Conservation (phyloP, 169 alveolate genomes). For the Plasmodium billcollinsi region DNA sequence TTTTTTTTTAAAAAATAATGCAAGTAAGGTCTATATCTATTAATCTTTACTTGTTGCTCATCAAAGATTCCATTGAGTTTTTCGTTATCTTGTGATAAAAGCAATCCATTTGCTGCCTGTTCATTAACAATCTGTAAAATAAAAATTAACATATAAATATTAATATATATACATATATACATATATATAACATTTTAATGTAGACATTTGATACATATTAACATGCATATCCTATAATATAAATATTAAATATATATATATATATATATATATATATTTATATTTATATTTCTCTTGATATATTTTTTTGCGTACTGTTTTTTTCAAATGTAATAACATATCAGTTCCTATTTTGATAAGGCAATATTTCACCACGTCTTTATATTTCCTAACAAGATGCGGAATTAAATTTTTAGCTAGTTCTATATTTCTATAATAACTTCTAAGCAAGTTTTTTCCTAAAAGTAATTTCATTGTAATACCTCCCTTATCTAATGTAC, state of each 20-base stretch:
- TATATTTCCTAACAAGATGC: constrained; percentile 63
- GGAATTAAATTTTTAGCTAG: constrained; percentile 74
- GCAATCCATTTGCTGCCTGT: constrained; percentile 74
- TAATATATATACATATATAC: background rate
- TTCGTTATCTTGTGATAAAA: constrained; percentile 75
- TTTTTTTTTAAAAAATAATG: constrained; percentile 68
- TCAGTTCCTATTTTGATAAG: constrained; percentile 75
- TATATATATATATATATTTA: too few species aligned
- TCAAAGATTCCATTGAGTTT: constrained; percentile 73
- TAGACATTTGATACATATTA: background rate
- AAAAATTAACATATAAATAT: background rate
- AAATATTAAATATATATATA: background rate
- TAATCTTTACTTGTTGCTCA: constrained; percentile 73
- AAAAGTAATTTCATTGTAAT: constrained; percentile 81
- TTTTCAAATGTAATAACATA: constrained; percentile 73
- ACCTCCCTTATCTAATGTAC: constrained; percentile 86
- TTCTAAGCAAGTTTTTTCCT: constrained; percentile 80
- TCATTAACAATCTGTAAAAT: constrained; percentile 71
- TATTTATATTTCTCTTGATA: too few species aligned
- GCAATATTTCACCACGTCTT: constrained; percentile 73
- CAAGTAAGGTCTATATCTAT: constrained; percentile 74
- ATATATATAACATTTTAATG: too few species aligned
- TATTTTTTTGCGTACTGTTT: constrained; percentile 61
- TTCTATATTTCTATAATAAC: constrained; percentile 69
- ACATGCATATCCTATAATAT: too few species aligned